Base-by-base conservation (phyloP, 2,329 filamentous ascomycete genomes). In the Ophiostoma fasciatum region DNA sequence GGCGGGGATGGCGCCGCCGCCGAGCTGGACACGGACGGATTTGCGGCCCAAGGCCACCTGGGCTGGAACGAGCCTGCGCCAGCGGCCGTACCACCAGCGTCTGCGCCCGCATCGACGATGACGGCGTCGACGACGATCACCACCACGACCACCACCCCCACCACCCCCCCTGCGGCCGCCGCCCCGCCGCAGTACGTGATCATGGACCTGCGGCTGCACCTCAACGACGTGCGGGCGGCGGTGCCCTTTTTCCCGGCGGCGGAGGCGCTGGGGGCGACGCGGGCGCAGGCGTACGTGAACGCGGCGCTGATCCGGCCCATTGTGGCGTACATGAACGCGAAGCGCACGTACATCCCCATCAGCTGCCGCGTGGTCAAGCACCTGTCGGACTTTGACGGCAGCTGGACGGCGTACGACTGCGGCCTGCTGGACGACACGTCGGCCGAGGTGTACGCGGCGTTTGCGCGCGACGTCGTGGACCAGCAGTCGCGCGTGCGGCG, bases 281-380 rank as follows among this genome's bases (percentile, higher is more conserved):
- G 74, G 13, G 81, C 94, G 51, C 72, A 96, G 33, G 92, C 84
- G 1, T 98, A 96, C 55, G 81, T 94, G 49, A 96, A 94, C 58
- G 92, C 93, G 55, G 85, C 90, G 2, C 74, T 96, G 5, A 83
- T 96, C 25, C 76, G 90, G 5, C 90, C 90, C 13, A 98, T 98
- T 42, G 87, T 98, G 28, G 90, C 90, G 7, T 98, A 96, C 55
- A 96, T 98, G 59, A 98, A 98, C 58, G 82, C 84, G 28, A 83
- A 85, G 54, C 79, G 78, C 51, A 93, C 88, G 0, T 96, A 94
- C 51, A 96, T 98, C 29, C 90, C 90, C 19, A 84, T 98, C 49
- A 82, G 79, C 48, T 96, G 90, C 59, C 80, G 88, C 42, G 82
- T 98, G 33, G 84, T 96, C 45, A 98, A 98, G 62, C 75, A 77